Percentiles rank a stretch among this genome's conserved stretches.
phyloP scores from a whole-genome alignment of 768 basidiomycete genomes.

The Dioszegia aurantiaca region DNA sequence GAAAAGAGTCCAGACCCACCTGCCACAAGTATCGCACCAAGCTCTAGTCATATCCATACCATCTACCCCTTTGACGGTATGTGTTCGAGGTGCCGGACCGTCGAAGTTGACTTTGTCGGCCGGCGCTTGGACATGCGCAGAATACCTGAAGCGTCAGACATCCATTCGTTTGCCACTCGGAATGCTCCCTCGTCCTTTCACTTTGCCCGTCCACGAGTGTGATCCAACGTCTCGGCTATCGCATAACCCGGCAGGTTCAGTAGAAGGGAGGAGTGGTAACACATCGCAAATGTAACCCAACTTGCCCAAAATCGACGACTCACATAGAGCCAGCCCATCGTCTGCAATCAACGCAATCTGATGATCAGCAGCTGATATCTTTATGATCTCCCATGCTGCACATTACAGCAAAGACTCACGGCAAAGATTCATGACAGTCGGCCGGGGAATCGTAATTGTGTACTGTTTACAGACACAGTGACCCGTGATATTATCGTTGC shows the following conservation, averaged over 20 bases:
- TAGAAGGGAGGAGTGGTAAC: too few relatives aligned
- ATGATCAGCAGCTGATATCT: conserved; percentile 11
- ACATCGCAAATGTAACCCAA: too few relatives aligned
- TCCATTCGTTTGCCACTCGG: too few relatives aligned
- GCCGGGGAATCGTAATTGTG: conserved; percentile 14
- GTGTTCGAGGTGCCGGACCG: conserved; percentile 20
- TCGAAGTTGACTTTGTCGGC: conserved; percentile 2
- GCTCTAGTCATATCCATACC: conserved; percentile 22
- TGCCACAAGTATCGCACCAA: conserved; percentile 25
- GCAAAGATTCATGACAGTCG: conserved; percentile 23
- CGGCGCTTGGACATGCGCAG: conserved; percentile 16
- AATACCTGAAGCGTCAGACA: conserved; percentile 16
- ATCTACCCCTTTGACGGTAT: conserved; percentile 19
- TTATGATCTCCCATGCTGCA: not conserved
- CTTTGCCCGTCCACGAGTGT: too few relatives aligned
- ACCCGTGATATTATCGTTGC: conserved; percentile 13
- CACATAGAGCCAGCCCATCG: conserved; percentile 26
- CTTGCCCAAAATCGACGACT: not conserved
- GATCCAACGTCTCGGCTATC: too few relatives aligned
- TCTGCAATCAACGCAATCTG: conserved; percentile 25
- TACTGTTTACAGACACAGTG: conserved; percentile 20
- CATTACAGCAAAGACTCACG: conserved; percentile 5
- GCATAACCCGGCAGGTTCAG: too few relatives aligned
- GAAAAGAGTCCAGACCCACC: conserved; percentile 9
- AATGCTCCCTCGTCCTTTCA: too few relatives aligned